Conservation (phyloP, 352 stramenopile genomes). For the Phytophthora constricta region DNA sequence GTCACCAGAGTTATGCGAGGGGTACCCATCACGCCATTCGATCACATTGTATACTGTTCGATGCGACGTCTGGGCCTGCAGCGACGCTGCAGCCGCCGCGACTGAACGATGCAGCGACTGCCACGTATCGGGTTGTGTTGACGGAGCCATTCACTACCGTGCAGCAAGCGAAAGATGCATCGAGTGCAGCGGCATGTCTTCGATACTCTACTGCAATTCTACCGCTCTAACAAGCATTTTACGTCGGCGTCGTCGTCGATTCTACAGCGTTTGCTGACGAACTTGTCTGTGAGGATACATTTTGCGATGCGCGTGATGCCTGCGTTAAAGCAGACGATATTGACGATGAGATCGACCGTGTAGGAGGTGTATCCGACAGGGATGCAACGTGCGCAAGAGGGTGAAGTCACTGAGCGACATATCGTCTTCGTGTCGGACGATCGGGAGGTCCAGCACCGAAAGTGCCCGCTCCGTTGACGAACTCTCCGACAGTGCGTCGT, state of each 20-base stretch:
- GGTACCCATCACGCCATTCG: constrained; percentile 22
- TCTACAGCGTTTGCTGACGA: too few relatives aligned
- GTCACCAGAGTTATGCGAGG: constrained; percentile 28
- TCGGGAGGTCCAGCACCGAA: too few relatives aligned
- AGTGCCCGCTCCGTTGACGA: too few relatives aligned
- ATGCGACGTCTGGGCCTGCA: constrained; percentile 25
- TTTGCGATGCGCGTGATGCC: neutral
- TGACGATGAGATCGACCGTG: too few relatives aligned
- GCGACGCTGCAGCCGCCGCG: constrained; percentile 22
- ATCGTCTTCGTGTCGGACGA: too few relatives aligned
- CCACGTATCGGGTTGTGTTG: constrained; percentile 32
- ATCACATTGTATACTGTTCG: constrained; percentile 33
- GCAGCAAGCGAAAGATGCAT: constrained; percentile 25
- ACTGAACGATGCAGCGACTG: constrained; percentile 1
- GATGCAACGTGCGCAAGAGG: too few relatives aligned
- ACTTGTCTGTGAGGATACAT: neutral
- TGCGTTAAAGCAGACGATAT: too few relatives aligned
- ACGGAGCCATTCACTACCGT: constrained; percentile 18
- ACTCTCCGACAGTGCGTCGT: too few relatives aligned
- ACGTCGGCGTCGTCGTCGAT: neutral
- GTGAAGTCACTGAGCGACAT: too few relatives aligned
- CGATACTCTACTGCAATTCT: neutral
- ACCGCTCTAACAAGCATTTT: neutral
- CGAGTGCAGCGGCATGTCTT: neutral
- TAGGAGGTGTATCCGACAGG: too few relatives aligned